These are phyloP conservation scores for Mortierella polycephala DNA, from an alignment of 371 early-diverging fungal genomes.

Conservation along the genomic window DNA sequence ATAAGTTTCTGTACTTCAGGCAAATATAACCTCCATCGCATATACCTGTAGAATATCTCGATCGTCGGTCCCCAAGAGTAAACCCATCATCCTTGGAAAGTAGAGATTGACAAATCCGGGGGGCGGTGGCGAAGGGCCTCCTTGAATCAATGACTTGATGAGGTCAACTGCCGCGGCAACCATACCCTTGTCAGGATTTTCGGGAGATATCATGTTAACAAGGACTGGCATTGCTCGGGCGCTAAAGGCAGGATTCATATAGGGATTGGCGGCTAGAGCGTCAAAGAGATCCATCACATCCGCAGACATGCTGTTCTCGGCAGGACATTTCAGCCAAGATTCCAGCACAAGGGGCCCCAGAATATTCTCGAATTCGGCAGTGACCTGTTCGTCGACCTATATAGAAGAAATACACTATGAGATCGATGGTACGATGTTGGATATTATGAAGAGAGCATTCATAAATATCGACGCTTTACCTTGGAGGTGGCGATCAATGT, in stretches of 20 bases:
- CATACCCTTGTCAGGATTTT: conserved; percentile 45
- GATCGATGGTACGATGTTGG: not conserved
- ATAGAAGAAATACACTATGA: not conserved
- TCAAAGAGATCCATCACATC: conserved; percentile 84
- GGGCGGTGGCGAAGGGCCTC: conserved; percentile 80
- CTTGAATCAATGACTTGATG: conserved; percentile 61
- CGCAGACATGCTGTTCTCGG: conserved; percentile 73
- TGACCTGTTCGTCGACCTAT: conserved; percentile 72
- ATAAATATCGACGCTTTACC: conserved; percentile 45
- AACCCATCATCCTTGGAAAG: conserved; percentile 82
- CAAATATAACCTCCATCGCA: not conserved
- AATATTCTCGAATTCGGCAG: conserved; percentile 76
- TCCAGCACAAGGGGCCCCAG: conserved; percentile 81
- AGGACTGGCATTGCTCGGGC: conserved; percentile 79
- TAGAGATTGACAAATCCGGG: conserved; percentile 75
- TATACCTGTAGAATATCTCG: conserved; percentile 67
- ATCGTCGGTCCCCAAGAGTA: conserved; percentile 74
- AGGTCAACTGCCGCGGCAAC: conserved; percentile 79
- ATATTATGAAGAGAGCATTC: not conserved
- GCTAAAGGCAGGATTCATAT: conserved; percentile 71
- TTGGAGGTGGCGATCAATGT: conserved; percentile 78
- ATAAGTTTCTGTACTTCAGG: not conserved
- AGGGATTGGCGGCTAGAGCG: conserved; percentile 74
- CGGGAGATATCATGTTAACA: conserved; percentile 54
- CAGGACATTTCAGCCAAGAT: conserved; percentile 80